Percentiles rank a stretch among this genome's conserved stretches.
Evolutionary conservation across 1,284 basidiomycete genomes (phyloP).

Genomic region (Cutaneotrichosporon sp.): DNA sequence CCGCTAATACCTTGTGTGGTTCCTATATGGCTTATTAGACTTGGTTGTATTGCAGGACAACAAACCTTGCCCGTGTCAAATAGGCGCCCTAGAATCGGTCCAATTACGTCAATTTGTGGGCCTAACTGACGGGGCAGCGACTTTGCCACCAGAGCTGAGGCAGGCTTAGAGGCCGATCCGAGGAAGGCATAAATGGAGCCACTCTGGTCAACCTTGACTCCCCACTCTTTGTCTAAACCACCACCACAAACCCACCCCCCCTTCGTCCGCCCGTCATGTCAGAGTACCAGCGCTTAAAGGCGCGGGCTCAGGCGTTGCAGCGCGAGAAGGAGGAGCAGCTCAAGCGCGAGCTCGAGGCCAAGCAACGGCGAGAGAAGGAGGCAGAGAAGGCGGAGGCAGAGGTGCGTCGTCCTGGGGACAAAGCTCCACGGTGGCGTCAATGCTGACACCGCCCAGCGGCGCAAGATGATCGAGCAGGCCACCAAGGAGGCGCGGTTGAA

Average conservation of each 20-base stretch:
- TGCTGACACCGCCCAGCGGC: constrained; percentile 23
- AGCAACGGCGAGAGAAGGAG: constrained; percentile 40
- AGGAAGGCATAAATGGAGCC: constrained; percentile 2
- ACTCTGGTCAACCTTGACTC: background rate
- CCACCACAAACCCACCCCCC: background rate
- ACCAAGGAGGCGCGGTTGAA: constrained; percentile 39
- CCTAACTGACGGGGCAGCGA: background rate
- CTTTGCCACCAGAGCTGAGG: background rate
- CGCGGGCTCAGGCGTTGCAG: constrained; percentile 41
- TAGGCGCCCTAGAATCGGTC: background rate
- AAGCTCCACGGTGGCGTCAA: background rate
- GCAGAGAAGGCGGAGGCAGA: constrained; percentile 43
- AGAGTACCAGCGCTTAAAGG: constrained; percentile 44
- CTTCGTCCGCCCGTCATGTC: constrained; percentile 19
- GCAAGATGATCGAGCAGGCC: constrained; percentile 39
- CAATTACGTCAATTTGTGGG: background rate
- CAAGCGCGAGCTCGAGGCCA: constrained; percentile 38
- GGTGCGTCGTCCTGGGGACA: constrained; percentile 28
- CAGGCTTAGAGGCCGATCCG: background rate
- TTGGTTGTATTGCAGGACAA: background rate
- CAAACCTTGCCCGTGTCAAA: background rate
- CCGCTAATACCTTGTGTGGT: background rate
- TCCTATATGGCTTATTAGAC: background rate
- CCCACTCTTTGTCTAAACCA: background rate
- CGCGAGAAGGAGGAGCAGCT: constrained; percentile 41